These are phyloP conservation scores for Hippophae tibetana DNA, from an alignment of 306 rosid genomes.

Conservation along the genomic window DNA sequence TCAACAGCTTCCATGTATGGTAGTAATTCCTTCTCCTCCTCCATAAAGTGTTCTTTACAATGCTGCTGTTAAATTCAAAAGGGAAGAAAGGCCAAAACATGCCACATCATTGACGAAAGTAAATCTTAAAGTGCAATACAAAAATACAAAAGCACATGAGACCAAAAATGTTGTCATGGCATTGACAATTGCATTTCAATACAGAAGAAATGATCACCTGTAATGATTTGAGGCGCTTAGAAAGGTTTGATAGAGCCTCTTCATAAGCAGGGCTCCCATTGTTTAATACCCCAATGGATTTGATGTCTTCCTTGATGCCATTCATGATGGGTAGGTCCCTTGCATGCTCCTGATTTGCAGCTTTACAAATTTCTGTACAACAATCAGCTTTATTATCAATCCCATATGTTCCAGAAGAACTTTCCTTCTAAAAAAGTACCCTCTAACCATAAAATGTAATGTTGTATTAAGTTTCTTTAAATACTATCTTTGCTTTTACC, in stretches of 20 bases:
- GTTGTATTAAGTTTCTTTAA: too few species aligned
- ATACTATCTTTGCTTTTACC: too few species aligned
- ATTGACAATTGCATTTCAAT: not conserved
- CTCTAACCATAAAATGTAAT: not conserved
- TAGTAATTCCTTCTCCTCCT: slow-evolving; percentile 61
- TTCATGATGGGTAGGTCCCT: slow-evolving; percentile 91
- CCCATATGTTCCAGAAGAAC: not conserved
- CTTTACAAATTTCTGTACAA: slow-evolving; percentile 55
- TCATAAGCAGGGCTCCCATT: slow-evolving; percentile 44
- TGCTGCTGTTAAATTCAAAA: slow-evolving; percentile 31
- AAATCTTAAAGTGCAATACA: not conserved
- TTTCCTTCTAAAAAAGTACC: slow-evolving; percentile 33
- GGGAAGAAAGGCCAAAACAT: not conserved
- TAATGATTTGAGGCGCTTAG: slow-evolving; percentile 51
- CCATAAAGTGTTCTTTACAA: slow-evolving; percentile 58
- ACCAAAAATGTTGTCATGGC: too few species aligned
- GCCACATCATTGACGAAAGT: not conserved
- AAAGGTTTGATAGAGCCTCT: slow-evolving; percentile 51
- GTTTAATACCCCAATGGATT: slow-evolving; percentile 64
- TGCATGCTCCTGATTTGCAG: slow-evolving; percentile 80
- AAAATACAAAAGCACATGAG: too few species aligned
- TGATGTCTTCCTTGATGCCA: slow-evolving; percentile 83
- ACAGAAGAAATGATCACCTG: slow-evolving; percentile 32
- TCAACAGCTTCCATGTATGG: slow-evolving; percentile 80
- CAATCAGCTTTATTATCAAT: slow-evolving; percentile 4